Base-by-base conservation (phyloP, 140 eudicot genomes). In the Anethum foeniculum region DNA sequence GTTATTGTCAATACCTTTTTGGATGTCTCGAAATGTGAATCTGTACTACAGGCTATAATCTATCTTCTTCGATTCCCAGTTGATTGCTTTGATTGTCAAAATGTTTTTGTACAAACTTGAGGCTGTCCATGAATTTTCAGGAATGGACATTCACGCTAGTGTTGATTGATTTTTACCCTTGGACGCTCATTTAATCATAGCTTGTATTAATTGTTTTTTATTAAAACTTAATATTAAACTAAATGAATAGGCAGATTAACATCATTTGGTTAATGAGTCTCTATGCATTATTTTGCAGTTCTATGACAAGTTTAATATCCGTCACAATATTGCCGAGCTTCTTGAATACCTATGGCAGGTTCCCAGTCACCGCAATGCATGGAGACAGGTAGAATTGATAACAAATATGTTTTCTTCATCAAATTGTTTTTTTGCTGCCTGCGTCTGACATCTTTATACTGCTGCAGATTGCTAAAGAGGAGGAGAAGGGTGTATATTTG, bases 321-420 rank as follows among this genome's bases (percentile, higher is more conserved):
- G 97, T 4, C 99, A 92, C 84, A 92, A 95, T 85, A 95, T 95
- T 1, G 96, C 97, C 23, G 99, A 92, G 67, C 99, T 95, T 86
- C 93, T 95, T 21, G 99, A 92, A 78, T 95, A 95, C 82, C 88
- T 95, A 28, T 95, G 99, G 99, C 96, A 92, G 84, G 97, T 95
- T 75, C 99, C 99, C 48, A 91, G 94, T 84, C 97, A 95, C 84
- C 97, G 95, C 68, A 92, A 89, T 88, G 97, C 96, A 39, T 95
- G 99, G 99, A 90, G 87, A 87, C 93, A 88, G 97, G 99, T 95
- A 77, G 44, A 76, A 41, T 25, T 15, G 39, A 25, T 54, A 67
- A 80, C 49, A 25, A n/a, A 38, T 46, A 78, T 56, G 41, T 12
- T 14, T 23, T 48, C 34, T 12, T n/a, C 4, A 13, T 27, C 15